A percentile compares a stretch with the other conserved stretches of the same genome.
phyloP scores from a whole-genome alignment of 805 yeast species.

The Starmerella floris region DNA sequence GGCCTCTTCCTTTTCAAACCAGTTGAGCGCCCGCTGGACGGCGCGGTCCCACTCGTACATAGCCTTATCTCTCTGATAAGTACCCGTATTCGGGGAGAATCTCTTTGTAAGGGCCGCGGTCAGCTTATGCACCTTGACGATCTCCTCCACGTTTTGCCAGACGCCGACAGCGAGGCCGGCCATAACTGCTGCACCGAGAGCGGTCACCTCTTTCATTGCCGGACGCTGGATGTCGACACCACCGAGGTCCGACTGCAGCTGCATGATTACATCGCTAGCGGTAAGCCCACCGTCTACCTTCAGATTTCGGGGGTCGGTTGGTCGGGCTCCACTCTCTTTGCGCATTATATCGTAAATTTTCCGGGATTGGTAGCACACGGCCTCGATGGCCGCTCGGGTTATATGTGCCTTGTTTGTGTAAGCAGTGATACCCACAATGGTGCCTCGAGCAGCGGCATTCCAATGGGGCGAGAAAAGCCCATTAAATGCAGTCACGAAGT shows the following conservation, averaged over 20 bases:
- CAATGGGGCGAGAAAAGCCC: slow-evolving; percentile 94
- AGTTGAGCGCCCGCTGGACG: slow-evolving; percentile 63
- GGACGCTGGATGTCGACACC: slow-evolving; percentile 81
- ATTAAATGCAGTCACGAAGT: slow-evolving; percentile 86
- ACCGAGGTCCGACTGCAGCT: slow-evolving; percentile 80
- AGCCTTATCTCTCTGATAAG: slow-evolving; percentile 43
- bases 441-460: slow-evolving; percentile 85
- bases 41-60: slow-evolving; percentile 82
- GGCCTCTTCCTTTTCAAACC: slow-evolving; percentile 37
- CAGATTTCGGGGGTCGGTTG: slow-evolving; percentile 22
- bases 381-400: slow-evolving; percentile 89
- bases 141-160: slow-evolving; percentile 68
- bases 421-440: slow-evolving; percentile 85
- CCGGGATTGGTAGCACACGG: slow-evolving; percentile 85
- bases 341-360: slow-evolving; percentile 87
- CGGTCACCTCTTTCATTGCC: slow-evolving; percentile 77
- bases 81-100: slow-evolving; percentile 34
- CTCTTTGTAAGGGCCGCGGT: slow-evolving; percentile 17
- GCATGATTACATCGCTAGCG: slow-evolving; percentile 78
- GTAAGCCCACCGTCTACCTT: slow-evolving; percentile 93
- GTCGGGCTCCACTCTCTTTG: slow-evolving; percentile 49
- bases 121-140: slow-evolving; percentile 27
- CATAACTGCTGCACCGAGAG: slow-evolving; percentile 91
- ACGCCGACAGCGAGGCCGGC: slow-evolving; percentile 66
- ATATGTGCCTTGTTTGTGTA: slow-evolving; percentile 84